Evolutionary conservation across 2,329 filamentous ascomycete genomes (phyloP).

Genomic region (Podosphaera fusca): DNA sequence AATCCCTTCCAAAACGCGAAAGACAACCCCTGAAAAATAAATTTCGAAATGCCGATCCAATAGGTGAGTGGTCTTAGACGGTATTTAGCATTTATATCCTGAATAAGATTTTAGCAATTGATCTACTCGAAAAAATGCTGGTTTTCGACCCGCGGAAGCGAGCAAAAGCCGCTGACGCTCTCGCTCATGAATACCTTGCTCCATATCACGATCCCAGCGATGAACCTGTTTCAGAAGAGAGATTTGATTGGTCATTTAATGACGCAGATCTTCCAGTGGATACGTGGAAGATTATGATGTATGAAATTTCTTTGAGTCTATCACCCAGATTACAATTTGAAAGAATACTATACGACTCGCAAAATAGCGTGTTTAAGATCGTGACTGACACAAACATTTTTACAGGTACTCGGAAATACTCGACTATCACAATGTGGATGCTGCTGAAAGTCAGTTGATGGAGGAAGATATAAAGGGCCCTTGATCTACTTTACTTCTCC

Average conservation of each 20-base stretch:
- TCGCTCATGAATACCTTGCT: conserved; percentile 79
- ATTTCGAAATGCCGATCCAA: conserved; percentile 83
- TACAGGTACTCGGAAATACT: conserved; percentile 93
- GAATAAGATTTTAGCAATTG: conserved; percentile 41
- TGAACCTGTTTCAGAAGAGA: conserved; percentile 85
- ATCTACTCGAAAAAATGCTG: conserved; percentile 86
- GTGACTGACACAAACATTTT: conserved; percentile 15
- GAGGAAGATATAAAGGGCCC: conserved; percentile 6
- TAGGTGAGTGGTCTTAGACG: conserved; percentile 27
- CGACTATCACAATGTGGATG: conserved; percentile 82
- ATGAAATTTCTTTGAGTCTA: conserved; percentile 20
- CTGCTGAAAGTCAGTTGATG: conserved; percentile 7
- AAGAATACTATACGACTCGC: conserved; percentile 1
- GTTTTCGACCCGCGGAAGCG: conserved; percentile 97
- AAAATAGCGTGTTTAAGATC: conserved; percentile 5
- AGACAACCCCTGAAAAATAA: conserved; percentile 68
- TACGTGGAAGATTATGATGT: conserved; percentile 99
- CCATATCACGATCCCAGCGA: conserved; percentile 96
- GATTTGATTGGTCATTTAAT: conserved; percentile 99
- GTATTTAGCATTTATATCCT: background rate
- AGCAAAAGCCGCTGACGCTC: conserved; percentile 64
- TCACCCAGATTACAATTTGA: conserved; percentile 8
- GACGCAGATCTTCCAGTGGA: conserved; percentile 92
- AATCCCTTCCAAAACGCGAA: conserved; percentile 86
- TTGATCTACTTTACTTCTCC: background rate